Percentiles rank a stretch among this genome's conserved stretches.
Evolutionary conservation across 2,329 filamentous ascomycete species (phyloP).

Genomic region (Fusarium tanahbumbuense): DNA sequence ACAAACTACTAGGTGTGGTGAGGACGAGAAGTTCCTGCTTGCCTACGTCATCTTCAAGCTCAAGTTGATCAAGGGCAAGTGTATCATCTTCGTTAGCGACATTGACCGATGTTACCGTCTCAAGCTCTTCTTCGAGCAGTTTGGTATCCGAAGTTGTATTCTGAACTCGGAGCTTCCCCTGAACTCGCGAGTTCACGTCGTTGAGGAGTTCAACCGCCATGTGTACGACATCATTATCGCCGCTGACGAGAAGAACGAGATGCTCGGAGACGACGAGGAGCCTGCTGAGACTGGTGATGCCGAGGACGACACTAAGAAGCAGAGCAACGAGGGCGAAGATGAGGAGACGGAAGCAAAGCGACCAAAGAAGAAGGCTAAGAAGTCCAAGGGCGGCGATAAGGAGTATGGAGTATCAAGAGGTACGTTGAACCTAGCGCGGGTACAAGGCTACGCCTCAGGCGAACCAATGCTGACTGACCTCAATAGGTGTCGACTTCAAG

Average conservation of each 20-base stretch:
- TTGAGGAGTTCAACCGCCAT: conserved; percentile 96
- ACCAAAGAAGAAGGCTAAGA: conserved; percentile 56
- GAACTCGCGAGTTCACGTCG: conserved; percentile 91
- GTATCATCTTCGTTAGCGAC: conserved; percentile 78
- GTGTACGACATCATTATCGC: conserved; percentile 99
- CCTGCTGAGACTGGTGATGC: conserved; percentile 54
- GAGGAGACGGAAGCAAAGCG: conserved; percentile 49
- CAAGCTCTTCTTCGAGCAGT: conserved; percentile 96
- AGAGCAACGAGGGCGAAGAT: conserved; percentile 33
- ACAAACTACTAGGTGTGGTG: conserved; percentile 72
- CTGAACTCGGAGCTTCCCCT: conserved; percentile 95
- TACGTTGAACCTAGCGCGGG: conserved; percentile 24
- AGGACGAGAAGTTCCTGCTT: conserved; percentile 96
- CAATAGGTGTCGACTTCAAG: conserved; percentile 84
- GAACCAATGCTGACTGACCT: conserved; percentile 27
- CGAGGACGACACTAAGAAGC: conserved; percentile 39
- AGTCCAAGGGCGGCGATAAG: conserved; percentile 74
- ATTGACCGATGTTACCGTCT: conserved; percentile 90
- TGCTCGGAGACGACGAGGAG: conserved; percentile 75
- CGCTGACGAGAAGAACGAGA: conserved; percentile 89
- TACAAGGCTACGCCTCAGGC: not conserved
- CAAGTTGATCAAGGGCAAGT: conserved; percentile 92
- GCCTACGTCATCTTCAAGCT: conserved; percentile 96
- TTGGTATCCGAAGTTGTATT: conserved; percentile 92
- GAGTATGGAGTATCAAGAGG: conserved; percentile 97